Percentiles rank a stretch among this genome's conserved stretches.
phyloP scores from a whole-genome alignment of 805 yeast genomes.

The Wickerhamomyces xylosicus region DNA sequence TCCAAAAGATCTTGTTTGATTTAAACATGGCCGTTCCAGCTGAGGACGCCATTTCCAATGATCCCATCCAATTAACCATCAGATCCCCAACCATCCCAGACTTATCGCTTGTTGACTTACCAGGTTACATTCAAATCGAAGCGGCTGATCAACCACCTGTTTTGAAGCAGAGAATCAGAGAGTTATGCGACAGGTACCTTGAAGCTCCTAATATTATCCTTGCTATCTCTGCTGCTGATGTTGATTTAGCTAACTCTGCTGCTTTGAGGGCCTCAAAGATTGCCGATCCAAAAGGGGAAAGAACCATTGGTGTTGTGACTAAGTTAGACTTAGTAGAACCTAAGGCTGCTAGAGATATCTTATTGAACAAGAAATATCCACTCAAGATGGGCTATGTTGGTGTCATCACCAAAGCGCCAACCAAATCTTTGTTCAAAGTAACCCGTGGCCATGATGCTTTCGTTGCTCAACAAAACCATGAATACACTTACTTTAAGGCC shows the following conservation, averaged over 20 bases:
- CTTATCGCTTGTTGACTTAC: constrained; percentile 86
- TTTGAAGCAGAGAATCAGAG: constrained; percentile 68
- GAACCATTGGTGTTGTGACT: constrained; percentile 95
- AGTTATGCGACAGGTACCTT: constrained; percentile 74
- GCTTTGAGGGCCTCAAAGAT: constrained; percentile 83
- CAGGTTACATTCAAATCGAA: constrained; percentile 95
- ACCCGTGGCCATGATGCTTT: constrained; percentile 51
- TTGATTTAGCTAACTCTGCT: constrained; percentile 91
- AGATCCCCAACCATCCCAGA: constrained; percentile 90
- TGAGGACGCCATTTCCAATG: constrained; percentile 77
- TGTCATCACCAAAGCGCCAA: constrained; percentile 81
- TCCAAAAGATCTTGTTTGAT: constrained; percentile 79
- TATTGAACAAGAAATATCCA: constrained; percentile 79
- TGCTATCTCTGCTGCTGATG: constrained; percentile 97
- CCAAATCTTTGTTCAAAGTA: constrained; percentile 37
- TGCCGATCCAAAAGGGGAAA: constrained; percentile 89
- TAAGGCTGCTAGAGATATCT: constrained; percentile 50
- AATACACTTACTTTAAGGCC: constrained; percentile 50
- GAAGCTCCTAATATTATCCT: constrained; percentile 88
- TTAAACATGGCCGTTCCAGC: constrained; percentile 88
- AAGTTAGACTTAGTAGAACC: constrained; percentile 87
- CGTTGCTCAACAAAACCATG: constrained; percentile 59
- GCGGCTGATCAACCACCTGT: constrained; percentile 92
- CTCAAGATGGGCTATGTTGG: constrained; percentile 96
- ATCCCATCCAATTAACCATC: constrained; percentile 87